Conservation (phyloP, 116 monocot genomes). For the Zostera marina region DNA sequence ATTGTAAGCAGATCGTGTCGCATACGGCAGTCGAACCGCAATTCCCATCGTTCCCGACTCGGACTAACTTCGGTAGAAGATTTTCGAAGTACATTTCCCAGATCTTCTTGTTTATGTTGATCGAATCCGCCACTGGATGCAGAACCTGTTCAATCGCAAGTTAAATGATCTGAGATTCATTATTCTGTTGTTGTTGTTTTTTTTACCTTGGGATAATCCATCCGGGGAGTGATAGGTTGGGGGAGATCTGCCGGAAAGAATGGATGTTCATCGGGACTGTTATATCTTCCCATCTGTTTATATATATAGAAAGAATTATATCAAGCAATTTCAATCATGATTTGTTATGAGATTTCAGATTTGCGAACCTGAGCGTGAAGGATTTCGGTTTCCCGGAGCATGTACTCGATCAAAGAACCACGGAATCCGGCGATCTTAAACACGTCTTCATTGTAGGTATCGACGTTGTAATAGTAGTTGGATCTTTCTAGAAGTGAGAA, state of each 20-base stretch:
- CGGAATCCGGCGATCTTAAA: slow-evolving; percentile 52
- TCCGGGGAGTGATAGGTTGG: slow-evolving; percentile 55
- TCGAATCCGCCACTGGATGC: slow-evolving; percentile 62
- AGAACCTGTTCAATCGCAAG: slow-evolving; percentile 42
- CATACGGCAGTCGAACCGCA: slow-evolving; percentile 82
- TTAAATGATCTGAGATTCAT: too few species aligned
- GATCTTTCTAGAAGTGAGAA: slow-evolving; percentile 74
- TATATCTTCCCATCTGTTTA: slow-evolving; percentile 66
- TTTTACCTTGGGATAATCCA: slow-evolving; percentile 72
- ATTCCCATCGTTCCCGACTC: slow-evolving; percentile 72
- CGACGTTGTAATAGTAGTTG: slow-evolving; percentile 60
- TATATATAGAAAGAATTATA: neutral
- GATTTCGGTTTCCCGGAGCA: slow-evolving; percentile 20
- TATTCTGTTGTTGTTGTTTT: neutral
- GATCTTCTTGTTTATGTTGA: slow-evolving; percentile 76
- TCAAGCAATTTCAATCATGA: too few species aligned
- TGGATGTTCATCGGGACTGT: slow-evolving; percentile 94
- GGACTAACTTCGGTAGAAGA: slow-evolving; percentile 59
- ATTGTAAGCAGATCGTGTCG: slow-evolving; percentile 85
- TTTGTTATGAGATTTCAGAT: too few species aligned
- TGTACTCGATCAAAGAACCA: slow-evolving; percentile 30
- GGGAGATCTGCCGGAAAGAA: slow-evolving; percentile 70
- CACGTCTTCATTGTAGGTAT: slow-evolving; percentile 43
- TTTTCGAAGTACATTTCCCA: slow-evolving; percentile 77
- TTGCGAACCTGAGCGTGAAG: slow-evolving; percentile 29